Conservation (phyloP, 1,284 basidiomycete genomes). For the Thecaphora frezii region DNA sequence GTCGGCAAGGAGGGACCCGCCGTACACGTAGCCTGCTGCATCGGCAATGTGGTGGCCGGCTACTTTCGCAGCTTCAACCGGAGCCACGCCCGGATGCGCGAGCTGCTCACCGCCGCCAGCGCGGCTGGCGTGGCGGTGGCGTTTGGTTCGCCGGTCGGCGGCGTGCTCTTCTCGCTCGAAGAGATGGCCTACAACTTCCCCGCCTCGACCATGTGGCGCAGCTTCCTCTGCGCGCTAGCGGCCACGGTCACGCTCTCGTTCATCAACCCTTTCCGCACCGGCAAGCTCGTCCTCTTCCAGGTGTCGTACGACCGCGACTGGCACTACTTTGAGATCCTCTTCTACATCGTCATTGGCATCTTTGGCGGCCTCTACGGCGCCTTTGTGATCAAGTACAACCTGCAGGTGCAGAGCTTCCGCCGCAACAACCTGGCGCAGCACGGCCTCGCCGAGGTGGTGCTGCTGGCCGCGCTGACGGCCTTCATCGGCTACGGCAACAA, state of each 20-base stretch:
- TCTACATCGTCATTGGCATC: constrained; percentile 88
- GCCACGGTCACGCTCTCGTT: constrained; percentile 95
- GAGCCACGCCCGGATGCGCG: constrained; percentile 93
- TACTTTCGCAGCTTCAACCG: constrained; percentile 79
- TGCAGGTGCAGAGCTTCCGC: constrained; percentile 91
- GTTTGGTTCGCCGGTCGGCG: constrained; percentile 95
- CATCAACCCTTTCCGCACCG: constrained; percentile 97
- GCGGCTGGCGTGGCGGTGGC: constrained; percentile 96
- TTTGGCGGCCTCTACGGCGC: constrained; percentile 97
- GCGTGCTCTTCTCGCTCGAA: constrained; percentile 82
- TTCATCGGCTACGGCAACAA: constrained; percentile 91
- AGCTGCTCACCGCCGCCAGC: constrained; percentile 90
- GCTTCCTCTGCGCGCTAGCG: constrained; percentile 93
- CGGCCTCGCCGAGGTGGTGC: constrained; percentile 84
- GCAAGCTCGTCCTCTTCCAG: constrained; percentile 96
- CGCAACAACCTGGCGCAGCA: constrained; percentile 81
- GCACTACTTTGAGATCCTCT: constrained; percentile 99
- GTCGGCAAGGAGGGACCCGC: constrained; percentile 99
- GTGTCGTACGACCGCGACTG: constrained; percentile 96
- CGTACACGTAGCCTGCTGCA: constrained; percentile 93
- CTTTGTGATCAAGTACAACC: constrained; percentile 93
- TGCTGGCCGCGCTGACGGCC: constrained; percentile 83
- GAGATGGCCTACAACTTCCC: constrained; percentile 87
- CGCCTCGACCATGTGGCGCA: constrained; percentile 96
- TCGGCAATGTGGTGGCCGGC: constrained; percentile 83